A percentile compares a stretch with the other conserved stretches of the same genome.
Evolutionary conservation across 2,329 filamentous ascomycete species (phyloP).

Genomic region (Aspergillus nomiae): DNA sequence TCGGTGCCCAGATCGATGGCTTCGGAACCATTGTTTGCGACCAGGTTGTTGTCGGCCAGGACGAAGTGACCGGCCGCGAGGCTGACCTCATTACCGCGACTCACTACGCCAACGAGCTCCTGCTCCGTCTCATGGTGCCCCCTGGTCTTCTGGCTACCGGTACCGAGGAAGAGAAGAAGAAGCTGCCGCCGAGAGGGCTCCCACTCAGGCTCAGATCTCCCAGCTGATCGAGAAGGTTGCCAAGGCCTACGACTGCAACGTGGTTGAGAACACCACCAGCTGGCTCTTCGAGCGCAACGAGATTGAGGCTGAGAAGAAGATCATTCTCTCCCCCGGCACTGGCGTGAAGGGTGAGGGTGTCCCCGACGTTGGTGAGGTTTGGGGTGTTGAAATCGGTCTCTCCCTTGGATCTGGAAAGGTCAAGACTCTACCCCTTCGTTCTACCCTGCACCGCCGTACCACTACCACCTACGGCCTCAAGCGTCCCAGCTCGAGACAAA

Average conservation of each 20-base stretch:
- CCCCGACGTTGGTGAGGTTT: conserved; percentile 88
- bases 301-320: conserved; percentile 98
- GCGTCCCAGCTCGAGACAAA: conserved; percentile 88
- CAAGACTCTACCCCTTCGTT: conserved; percentile 83
- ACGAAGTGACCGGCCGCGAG: conserved; percentile 70
- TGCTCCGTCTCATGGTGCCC: conserved; percentile 86
- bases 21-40: conserved; percentile 96
- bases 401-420: conserved; percentile 91
- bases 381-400: conserved; percentile 96
- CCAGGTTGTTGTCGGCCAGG: conserved; percentile 74
- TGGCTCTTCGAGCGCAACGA: conserved; percentile 97
- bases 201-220: conserved; percentile 84
- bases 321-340: conserved; percentile 80
- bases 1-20: conserved; percentile 98
- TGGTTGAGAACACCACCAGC: conserved; percentile 97
- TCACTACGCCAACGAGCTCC: conserved; percentile 92
- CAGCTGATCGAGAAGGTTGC: conserved; percentile 86
- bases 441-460: conserved; percentile 92
- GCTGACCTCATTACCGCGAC: conserved; percentile 90
- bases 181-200: conserved; percentile 80
- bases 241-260: conserved; percentile 85
- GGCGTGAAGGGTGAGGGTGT: conserved; percentile 87
- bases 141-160: conserved; percentile 81
- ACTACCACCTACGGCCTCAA: conserved; percentile 90
- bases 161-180: conserved; percentile 93